phyloP scores from a whole-genome alignment of 1,139 yeast genomes.

The Candida sojae region DNA sequence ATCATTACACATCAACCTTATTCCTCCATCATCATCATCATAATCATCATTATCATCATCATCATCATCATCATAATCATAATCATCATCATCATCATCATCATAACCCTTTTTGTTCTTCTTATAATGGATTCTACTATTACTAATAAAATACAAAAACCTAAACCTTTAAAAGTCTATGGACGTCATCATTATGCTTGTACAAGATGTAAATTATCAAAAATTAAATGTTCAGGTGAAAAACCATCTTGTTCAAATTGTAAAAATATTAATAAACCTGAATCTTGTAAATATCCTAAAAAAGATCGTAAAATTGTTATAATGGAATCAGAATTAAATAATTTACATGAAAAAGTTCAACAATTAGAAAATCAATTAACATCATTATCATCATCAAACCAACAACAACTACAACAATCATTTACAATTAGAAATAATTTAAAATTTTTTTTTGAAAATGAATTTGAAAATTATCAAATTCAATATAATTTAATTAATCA shows the following conservation, averaged over 20 bases:
- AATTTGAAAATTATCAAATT: slow-evolving; percentile 9
- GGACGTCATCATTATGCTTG: slow-evolving; percentile 47
- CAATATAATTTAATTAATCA: slow-evolving; percentile 8
- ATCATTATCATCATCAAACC: background rate
- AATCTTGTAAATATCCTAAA: slow-evolving; percentile 47
- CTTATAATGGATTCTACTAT: no score
- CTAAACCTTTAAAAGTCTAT: slow-evolving; percentile 42
- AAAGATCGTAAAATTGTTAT: slow-evolving; percentile 53
- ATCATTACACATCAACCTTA: no score
- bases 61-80: no score
- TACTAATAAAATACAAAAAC: slow-evolving; percentile 19
- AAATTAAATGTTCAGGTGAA: slow-evolving; percentile 47
- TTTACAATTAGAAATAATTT: slow-evolving; percentile 2
- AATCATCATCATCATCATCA: no score
- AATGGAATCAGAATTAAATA: slow-evolving; percentile 51
- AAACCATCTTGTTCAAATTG: slow-evolving; percentile 44
- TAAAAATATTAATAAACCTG: slow-evolving; percentile 31
- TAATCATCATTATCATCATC: no score
- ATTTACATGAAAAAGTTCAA: slow-evolving; percentile 41
- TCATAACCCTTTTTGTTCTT: no score
- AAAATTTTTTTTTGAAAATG: slow-evolving; percentile 6
- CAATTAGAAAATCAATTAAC: slow-evolving; percentile 8
- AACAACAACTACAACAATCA: background rate
- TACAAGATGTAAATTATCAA: slow-evolving; percentile 38
- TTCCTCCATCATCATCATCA: no score